Evolutionary conservation across 352 stramenopile genomes (phyloP).

Genomic region (Stramenopiles sp.): DNA sequence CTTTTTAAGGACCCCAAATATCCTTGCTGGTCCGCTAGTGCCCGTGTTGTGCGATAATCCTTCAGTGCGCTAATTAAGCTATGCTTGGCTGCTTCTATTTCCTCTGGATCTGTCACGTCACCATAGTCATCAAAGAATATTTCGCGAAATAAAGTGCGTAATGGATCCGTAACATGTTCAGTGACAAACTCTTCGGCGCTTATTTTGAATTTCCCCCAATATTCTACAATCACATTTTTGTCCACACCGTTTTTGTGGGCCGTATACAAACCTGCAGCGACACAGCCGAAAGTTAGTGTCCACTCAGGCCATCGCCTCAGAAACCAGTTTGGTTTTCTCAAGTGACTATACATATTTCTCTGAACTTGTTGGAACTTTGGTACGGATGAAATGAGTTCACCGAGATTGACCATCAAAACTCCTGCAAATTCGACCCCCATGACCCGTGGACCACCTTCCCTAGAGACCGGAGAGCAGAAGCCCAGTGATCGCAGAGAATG

Average conservation of each 20-base stretch:
- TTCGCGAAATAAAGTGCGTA: background rate
- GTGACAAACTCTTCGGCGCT: background rate
- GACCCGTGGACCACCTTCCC: background rate
- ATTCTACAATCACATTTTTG: background rate
- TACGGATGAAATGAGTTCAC: background rate
- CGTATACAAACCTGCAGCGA: background rate
- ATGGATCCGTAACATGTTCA: background rate
- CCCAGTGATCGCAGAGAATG: background rate
- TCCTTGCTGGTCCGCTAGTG: background rate
- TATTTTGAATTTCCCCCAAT: background rate
- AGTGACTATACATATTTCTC: background rate
- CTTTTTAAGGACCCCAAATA: background rate
- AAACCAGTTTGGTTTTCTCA: background rate
- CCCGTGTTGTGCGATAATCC: background rate
- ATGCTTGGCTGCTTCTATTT: background rate
- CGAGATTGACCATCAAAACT: background rate
- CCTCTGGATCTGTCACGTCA: background rate
- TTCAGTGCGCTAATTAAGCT: background rate
- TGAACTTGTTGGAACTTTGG: background rate
- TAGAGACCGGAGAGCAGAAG: background rate
- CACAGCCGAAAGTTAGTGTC: background rate
- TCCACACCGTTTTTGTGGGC: background rate
- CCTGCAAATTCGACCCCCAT: background rate
- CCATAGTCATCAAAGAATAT: background rate
- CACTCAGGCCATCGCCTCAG: background rate